A percentile compares a stretch with the other conserved stretches of the same genome.
Evolutionary conservation across 1,139 yeast genomes (phyloP).

Genomic region (Saccharomyces hybrid): DNA sequence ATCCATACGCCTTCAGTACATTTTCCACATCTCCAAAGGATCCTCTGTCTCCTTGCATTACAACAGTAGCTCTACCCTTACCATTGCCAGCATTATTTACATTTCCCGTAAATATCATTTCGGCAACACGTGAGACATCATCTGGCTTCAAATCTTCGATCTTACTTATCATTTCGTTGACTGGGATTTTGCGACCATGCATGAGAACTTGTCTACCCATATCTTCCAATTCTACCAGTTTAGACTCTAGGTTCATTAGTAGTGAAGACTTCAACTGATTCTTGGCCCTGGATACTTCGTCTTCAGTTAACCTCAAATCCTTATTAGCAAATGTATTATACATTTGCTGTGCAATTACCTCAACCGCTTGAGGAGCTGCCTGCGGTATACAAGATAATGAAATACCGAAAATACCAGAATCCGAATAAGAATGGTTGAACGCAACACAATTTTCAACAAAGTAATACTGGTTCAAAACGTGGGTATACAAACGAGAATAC

Average conservation of each 20-base stretch:
- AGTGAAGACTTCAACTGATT: slow-evolving; percentile 85
- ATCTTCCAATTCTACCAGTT: slow-evolving; percentile 87
- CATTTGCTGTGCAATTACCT: slow-evolving; percentile 72
- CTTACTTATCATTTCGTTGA: slow-evolving; percentile 73
- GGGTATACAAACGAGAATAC: slow-evolving; percentile 89
- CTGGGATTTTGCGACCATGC: slow-evolving; percentile 70
- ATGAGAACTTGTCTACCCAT: slow-evolving; percentile 91
- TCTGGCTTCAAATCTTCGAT: slow-evolving; percentile 59
- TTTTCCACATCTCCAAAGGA: slow-evolving; percentile 76
- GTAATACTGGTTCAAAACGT: slow-evolving; percentile 85
- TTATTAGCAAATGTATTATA: slow-evolving; percentile 51
- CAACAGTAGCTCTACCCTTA: slow-evolving; percentile 68
- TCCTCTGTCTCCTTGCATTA: slow-evolving; percentile 82
- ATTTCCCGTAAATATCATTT: slow-evolving; percentile 63
- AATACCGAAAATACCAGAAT: slow-evolving; percentile 87
- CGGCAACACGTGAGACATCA: slow-evolving; percentile 71
- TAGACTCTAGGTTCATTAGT: slow-evolving; percentile 88
- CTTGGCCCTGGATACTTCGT: slow-evolving; percentile 82
- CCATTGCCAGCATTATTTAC: slow-evolving; percentile 44
- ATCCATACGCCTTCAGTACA: slow-evolving; percentile 61
- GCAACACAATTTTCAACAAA: slow-evolving; percentile 84
- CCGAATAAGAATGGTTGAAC: slow-evolving; percentile 85
- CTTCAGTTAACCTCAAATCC: slow-evolving; percentile 48
- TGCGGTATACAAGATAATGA: slow-evolving; percentile 78
- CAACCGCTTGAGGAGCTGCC: slow-evolving; percentile 78